Percentiles rank a stretch among this genome's conserved stretches.
phyloP scores from a whole-genome alignment of 768 basidiomycete species.

The Trametes cingulata region DNA sequence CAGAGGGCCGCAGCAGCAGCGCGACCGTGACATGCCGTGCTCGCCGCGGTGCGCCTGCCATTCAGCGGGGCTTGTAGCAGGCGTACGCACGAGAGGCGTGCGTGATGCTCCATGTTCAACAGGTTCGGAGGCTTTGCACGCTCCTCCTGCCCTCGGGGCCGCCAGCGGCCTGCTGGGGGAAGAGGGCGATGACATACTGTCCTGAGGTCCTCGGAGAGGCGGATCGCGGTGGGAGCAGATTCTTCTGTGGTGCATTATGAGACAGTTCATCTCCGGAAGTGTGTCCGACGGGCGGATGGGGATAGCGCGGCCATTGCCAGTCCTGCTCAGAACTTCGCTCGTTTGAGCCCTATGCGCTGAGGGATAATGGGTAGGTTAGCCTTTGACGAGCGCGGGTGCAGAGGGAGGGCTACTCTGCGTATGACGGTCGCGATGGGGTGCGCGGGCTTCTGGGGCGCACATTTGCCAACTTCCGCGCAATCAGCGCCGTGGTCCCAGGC shows the following conservation, averaged over 20 bases:
- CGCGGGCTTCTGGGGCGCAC: not conserved
- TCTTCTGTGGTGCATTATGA: not conserved
- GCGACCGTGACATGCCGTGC: not conserved
- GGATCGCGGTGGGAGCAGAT: not conserved
- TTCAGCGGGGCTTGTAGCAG: not conserved
- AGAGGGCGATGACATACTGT: constrained; percentile 5
- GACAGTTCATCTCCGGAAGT: constrained; percentile 9
- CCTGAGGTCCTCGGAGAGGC: not conserved
- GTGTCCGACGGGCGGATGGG: not conserved
- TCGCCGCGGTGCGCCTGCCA: not conserved
- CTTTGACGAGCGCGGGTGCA: not conserved
- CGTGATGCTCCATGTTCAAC: constrained; percentile 10
- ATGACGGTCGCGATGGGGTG: not conserved
- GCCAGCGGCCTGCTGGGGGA: not conserved
- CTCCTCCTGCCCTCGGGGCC: not conserved
- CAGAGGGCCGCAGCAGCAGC: not conserved
- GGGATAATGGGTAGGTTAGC: not conserved
- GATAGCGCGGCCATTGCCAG: not conserved
- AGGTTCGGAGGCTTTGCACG: constrained; percentile 3
- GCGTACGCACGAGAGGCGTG: not conserved
- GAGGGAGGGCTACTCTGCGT: too few relatives aligned
- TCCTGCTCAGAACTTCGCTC: not conserved
- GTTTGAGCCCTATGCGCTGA: not conserved
- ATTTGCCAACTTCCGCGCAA: not conserved
- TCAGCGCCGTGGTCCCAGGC: constrained; percentile 4